Base-by-base conservation (phyloP, 2,329 filamentous ascomycete species). In the Pyricularia sp. region DNA sequence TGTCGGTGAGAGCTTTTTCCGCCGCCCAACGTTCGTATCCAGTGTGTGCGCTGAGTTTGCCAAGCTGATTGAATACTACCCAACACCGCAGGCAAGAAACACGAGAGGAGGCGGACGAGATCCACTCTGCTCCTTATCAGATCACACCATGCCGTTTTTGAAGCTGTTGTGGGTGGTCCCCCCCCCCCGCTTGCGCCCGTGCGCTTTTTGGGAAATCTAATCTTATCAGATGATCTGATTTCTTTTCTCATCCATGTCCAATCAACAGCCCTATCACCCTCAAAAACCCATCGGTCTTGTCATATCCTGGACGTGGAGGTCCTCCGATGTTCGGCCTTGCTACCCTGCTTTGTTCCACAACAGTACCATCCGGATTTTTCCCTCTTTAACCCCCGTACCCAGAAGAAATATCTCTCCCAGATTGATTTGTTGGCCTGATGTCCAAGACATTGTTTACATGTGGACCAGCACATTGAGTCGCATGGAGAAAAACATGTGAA, bases 191-290 rank as follows among this genome's bases (percentile, higher is more conserved):
- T n/a, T n/a, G n/a, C n/a, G n/a, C n/a, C 58, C n/a, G 4, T 61
- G 58, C 7, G n/a, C 4, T 25, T 61, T 23, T 2, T 6, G n/a
- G 12, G n/a, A n/a, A 61, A 70, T 73, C 70, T 71, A 69, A 73
- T 72, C 69, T 71, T 69, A 73, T 73, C 72, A 71, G 72, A 73
- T 72, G 64, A 72, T 71, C 70, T 69, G 69, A 68, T 42, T 69
- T 31, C n/a, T n/a, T 68, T 25, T 26, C 58, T 23, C 25, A 64
- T 61, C 58, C 10, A 20, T 20, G 36, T 9, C 65, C 55, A 59
- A 59, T 59, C 55, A 59, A 59, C 55, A 42, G 36, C 36, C 36
- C 36, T 42, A 42, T 42, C 36, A 20, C 36, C 12, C 17, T 4
- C 36, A 14, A 42, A 20, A 20, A 11, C 20, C 36, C 12, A 3